Conservation (phyloP, 2,329 filamentous ascomycete genomes). For the Penicillium sp. region DNA sequence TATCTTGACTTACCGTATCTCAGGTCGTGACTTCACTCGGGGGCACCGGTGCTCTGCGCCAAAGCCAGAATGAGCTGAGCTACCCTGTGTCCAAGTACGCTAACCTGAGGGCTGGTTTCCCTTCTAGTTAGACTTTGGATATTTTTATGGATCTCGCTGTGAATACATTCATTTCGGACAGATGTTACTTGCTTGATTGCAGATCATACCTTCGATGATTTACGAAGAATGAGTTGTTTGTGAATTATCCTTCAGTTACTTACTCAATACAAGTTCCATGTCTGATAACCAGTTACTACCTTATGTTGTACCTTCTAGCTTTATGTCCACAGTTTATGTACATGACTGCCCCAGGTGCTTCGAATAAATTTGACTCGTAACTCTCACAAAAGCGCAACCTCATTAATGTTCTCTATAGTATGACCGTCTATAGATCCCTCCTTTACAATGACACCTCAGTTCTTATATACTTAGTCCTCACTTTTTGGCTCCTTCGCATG, state of each 20-base stretch:
- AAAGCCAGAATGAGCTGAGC: background rate
- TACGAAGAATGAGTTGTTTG: background rate
- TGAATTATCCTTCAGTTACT: background rate
- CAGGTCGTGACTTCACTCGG: background rate
- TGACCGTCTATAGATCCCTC: background rate
- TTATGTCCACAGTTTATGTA: too few relatives aligned
- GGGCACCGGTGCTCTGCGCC: background rate
- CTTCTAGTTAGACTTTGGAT: background rate
- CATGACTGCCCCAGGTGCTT: too few relatives aligned
- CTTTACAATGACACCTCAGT: background rate
- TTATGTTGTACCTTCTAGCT: too few relatives aligned
- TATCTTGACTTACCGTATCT: background rate
- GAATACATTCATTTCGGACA: background rate
- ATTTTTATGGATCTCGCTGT: background rate
- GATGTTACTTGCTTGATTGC: background rate
- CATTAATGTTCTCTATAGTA: background rate
- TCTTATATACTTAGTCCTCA: background rate
- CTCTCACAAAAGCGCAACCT: background rate
- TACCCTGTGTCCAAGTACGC: background rate
- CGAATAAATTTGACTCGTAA: background rate
- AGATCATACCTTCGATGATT: background rate
- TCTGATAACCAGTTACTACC: background rate
- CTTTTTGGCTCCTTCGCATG: background rate
- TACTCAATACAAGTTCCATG: background rate
- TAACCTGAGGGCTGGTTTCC: background rate